A percentile compares a stretch with the other conserved stretches of the same genome.
phyloP scores from a whole-genome alignment of 495 filamentous ascomycete genomes.

The Rostrohypoxylon terebratum region DNA sequence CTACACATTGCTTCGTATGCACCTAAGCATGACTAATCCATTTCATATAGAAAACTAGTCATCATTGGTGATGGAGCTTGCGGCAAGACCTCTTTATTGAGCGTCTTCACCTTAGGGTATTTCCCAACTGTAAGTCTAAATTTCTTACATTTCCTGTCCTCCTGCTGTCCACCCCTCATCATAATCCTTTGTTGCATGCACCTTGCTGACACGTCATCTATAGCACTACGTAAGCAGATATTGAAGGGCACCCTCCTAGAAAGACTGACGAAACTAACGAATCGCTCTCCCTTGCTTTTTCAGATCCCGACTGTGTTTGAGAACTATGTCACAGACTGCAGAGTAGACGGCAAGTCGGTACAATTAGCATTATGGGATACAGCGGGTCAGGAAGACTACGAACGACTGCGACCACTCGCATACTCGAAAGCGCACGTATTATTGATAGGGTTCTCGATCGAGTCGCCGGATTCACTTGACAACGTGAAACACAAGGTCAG shows the following conservation, averaged over 20 bases:
- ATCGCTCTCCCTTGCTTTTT: slow-evolving; percentile 9
- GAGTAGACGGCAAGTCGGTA: slow-evolving; percentile 97
- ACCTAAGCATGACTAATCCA: slow-evolving; percentile 31
- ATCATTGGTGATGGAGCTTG: slow-evolving; percentile 99
- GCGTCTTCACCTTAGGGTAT: slow-evolving; percentile 97
- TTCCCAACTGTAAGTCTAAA: slow-evolving; percentile 89
- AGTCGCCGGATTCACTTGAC: slow-evolving; percentile 95
- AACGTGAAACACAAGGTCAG: slow-evolving; percentile 96
- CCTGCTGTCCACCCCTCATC: slow-evolving; percentile 8
- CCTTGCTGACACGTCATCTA: slow-evolving; percentile 33
- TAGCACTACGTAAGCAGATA: slow-evolving; percentile 77
- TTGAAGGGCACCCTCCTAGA: background rate
- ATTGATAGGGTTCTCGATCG: slow-evolving; percentile 94
- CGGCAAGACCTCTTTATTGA: slow-evolving; percentile 96
- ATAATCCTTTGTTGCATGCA: slow-evolving; percentile 14
- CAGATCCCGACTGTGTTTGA: slow-evolving; percentile 99
- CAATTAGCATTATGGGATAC: slow-evolving; percentile 99
- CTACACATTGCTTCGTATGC: slow-evolving; percentile 12
- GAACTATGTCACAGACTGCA: slow-evolving; percentile 99
- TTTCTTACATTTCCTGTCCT: too few relatives aligned
- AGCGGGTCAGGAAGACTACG: slow-evolving; percentile 99
- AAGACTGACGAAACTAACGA: slow-evolving; percentile 52
- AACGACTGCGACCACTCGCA: slow-evolving; percentile 90
- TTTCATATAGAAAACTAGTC: slow-evolving; percentile 83
- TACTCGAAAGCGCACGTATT: slow-evolving; percentile 99